These are phyloP conservation scores for Protea cynaroides DNA, from an alignment of 164 flowering plant species.

Conservation along the genomic window DNA sequence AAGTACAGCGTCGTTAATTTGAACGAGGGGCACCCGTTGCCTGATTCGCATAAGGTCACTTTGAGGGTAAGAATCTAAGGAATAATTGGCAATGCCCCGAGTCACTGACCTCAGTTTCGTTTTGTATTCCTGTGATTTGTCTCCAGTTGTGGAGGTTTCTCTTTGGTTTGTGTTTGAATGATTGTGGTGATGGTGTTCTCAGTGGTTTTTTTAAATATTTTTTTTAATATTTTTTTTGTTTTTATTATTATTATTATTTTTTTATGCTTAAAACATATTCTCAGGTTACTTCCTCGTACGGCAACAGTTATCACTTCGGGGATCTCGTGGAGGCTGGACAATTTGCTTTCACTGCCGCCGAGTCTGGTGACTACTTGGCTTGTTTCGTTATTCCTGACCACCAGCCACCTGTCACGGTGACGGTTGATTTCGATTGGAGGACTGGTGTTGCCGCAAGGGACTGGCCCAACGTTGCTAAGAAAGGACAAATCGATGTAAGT, in stretches of 20 bases:
- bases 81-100: neutral
- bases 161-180: neutral
- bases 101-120: neutral
- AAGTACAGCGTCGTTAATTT: constrained; percentile 49
- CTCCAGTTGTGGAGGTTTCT: neutral
- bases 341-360: constrained; percentile 70
- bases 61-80: constrained; percentile 16
- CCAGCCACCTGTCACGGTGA: constrained; percentile 29
- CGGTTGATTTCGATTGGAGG: constrained; percentile 75
- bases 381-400: constrained; percentile 58
- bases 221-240: no score
- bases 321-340: constrained; percentile 53
- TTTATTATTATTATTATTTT: no score
- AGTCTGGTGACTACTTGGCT: constrained; percentile 58
- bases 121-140: neutral
- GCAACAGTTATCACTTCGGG: constrained; percentile 46
- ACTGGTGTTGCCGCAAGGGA: constrained; percentile 73
- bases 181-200: constrained; percentile 1
- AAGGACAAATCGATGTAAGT: constrained; percentile 67
- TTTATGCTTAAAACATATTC: no score
- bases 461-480: constrained; percentile 77
- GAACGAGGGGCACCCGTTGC: constrained; percentile 39
- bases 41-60: constrained; percentile 44
- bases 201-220: no score
- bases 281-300: constrained; percentile 65